Percentiles rank a stretch among this genome's conserved stretches.
These are phyloP conservation scores for Suillus bovinus DNA, from an alignment of 768 basidiomycete species.

Conservation along the genomic window DNA sequence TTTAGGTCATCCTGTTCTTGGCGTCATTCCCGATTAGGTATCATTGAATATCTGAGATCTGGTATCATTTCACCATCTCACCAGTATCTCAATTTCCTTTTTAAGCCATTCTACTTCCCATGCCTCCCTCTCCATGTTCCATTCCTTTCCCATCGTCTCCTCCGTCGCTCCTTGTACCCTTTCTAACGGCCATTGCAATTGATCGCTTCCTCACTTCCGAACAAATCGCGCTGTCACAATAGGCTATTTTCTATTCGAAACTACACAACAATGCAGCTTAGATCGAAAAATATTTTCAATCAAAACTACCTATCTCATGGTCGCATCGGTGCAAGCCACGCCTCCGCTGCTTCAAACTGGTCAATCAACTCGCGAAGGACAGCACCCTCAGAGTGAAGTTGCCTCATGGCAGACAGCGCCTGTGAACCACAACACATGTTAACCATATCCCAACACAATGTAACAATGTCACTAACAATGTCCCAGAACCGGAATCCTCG, in stretches of 20 bases:
- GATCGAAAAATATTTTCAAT: conserved; percentile 11
- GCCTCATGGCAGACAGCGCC: conserved; percentile 88
- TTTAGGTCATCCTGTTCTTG: conserved; percentile 12
- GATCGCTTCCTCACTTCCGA: conserved; percentile 12
- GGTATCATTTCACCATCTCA: conserved; percentile 1
- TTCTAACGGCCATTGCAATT: conserved; percentile 8
- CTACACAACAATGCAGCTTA: too few species aligned
- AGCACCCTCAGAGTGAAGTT: conserved; percentile 79
- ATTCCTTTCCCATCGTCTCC: conserved; percentile 22
- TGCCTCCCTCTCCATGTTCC: conserved; percentile 13
- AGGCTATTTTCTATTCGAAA: conserved; percentile 5
- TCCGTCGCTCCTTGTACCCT: conserved; percentile 15
- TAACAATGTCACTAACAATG: conserved; percentile 61
- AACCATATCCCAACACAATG: conserved; percentile 23
- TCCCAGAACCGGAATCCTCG: conserved; percentile 99
- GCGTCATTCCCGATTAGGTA: conserved; percentile 8
- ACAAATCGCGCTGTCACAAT: conserved; percentile 6
- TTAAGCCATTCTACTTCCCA: conserved; percentile 8
- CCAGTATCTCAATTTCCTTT: conserved; percentile 7
- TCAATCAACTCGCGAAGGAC: conserved; percentile 87
- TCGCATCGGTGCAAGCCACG: conserved; percentile 90
- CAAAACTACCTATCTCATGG: conserved; percentile 52
- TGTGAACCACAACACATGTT: conserved; percentile 35
- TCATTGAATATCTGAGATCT: conserved; percentile 9
- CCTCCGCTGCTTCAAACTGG: conserved; percentile 95